Percentiles rank a stretch among this genome's conserved stretches.
Evolutionary conservation across 805 yeast species (phyloP).

Genomic region (Wickerhamomyces sydowiorum): DNA sequence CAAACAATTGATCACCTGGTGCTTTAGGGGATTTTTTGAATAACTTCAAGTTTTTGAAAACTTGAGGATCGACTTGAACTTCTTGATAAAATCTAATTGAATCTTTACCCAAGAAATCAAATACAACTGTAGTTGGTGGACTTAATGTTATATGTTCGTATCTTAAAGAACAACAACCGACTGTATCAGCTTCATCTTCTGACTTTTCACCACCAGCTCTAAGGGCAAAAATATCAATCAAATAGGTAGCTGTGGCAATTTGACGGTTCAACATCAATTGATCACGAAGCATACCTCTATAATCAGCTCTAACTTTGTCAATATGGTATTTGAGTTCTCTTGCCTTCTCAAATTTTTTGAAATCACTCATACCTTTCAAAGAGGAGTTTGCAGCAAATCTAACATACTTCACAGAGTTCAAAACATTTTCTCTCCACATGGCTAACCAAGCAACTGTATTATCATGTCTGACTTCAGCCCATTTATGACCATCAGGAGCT

Average conservation of each 20-base stretch:
- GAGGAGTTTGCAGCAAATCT: conserved; percentile 88
- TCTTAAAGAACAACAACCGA: conserved; percentile 93
- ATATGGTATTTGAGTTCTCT: conserved; percentile 74
- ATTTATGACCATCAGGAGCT: conserved; percentile 80
- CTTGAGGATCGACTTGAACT: conserved; percentile 88
- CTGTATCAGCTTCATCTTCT: conserved; percentile 97
- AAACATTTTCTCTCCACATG: conserved; percentile 93
- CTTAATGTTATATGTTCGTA: conserved; percentile 81
- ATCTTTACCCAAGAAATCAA: conserved; percentile 94
- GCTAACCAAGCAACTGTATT: conserved; percentile 94
- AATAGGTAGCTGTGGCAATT: conserved; percentile 88
- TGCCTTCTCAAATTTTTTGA: conserved; percentile 89
- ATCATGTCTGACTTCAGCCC: conserved; percentile 91
- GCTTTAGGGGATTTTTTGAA: conserved; percentile 86
- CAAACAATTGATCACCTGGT: conserved; percentile 91
- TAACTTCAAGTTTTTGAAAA: conserved; percentile 78
- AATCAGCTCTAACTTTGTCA: conserved; percentile 68
- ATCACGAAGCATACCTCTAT: conserved; percentile 61
- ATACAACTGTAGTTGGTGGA: conserved; percentile 81
- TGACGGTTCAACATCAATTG: conserved; percentile 81
- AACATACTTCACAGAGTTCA: conserved; percentile 80
- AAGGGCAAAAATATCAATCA: conserved; percentile 87
- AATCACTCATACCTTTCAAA: conserved; percentile 86
- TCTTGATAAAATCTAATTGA: conserved; percentile 89
- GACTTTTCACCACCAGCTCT: conserved; percentile 98